A percentile compares a stretch with the other conserved stretches of the same genome.
These are phyloP conservation scores for Rhizopogon parksii DNA, from an alignment of 1,284 basidiomycete species.

Conservation along the genomic window DNA sequence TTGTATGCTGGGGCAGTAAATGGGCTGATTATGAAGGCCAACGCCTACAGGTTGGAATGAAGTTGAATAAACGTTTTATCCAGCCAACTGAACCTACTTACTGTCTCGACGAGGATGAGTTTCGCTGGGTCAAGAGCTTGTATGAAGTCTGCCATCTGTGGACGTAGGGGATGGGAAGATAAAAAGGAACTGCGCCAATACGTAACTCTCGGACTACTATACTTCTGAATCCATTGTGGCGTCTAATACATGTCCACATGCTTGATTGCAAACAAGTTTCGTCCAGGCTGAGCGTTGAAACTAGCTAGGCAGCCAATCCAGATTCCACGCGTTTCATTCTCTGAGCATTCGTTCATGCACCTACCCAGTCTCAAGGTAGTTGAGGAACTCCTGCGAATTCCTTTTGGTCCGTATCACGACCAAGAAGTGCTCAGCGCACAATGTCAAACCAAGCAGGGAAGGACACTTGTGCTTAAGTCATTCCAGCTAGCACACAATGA, in stretches of 20 bases:
- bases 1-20: conserved; percentile 64
- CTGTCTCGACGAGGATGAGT: conserved; percentile 58
- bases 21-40: conserved; percentile 57
- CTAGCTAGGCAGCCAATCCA: neutral
- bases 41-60: conserved; percentile 22
- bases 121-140: conserved; percentile 65
- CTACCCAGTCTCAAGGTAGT: conserved; percentile 11
- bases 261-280: neutral
- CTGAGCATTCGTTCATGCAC: neutral
- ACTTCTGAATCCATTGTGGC: no score
- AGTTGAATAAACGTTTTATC: neutral
- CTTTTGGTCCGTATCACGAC: conserved; percentile 28
- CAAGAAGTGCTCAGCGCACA: conserved; percentile 16
- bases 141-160: conserved; percentile 44
- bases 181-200: neutral
- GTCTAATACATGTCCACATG: no score
- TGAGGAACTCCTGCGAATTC: conserved; percentile 18
- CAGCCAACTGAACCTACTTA: conserved; percentile 26
- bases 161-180: neutral
- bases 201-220: no score
- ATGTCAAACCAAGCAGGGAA: conserved; percentile 13
- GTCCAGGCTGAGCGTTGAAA: neutral
- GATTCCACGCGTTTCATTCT: neutral
- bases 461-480: conserved; percentile 22
- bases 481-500: conserved; percentile 24